A percentile compares a stretch with the other conserved stretches of the same genome.
phyloP scores from a whole-genome alignment of 768 basidiomycete species.

The Pseudohyphozyma bogoriensis region DNA sequence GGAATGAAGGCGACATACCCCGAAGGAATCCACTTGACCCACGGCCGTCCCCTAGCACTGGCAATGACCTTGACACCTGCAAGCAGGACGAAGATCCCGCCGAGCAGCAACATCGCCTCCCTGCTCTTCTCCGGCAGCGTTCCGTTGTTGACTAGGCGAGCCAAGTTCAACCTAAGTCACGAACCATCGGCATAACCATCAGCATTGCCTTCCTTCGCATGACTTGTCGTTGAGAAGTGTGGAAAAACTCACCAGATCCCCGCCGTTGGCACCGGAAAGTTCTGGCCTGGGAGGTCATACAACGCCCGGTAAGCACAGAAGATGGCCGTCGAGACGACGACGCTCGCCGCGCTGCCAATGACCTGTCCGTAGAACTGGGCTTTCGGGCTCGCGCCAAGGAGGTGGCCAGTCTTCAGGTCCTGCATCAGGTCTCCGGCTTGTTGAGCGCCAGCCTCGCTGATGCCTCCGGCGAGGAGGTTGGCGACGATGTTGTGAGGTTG shows the following conservation, averaged over 20 bases:
- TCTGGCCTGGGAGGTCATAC: constrained; percentile 80
- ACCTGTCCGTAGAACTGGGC: constrained; percentile 78
- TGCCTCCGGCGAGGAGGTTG: constrained; percentile 91
- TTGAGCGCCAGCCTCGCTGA: constrained; percentile 90
- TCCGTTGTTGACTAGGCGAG: constrained; percentile 49
- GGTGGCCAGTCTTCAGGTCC: constrained; percentile 90
- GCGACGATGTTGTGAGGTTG: constrained; percentile 65
- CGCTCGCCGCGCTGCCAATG: constrained; percentile 77
- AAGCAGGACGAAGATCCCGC: constrained; percentile 56
- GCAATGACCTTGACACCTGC: constrained; percentile 56
- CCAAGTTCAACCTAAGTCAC: constrained; percentile 45
- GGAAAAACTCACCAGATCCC: constrained; percentile 61
- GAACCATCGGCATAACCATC: constrained; percentile 49
- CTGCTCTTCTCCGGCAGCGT: constrained; percentile 65
- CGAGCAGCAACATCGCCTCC: constrained; percentile 70
- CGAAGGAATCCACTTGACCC: constrained; percentile 28
- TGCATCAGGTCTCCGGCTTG: constrained; percentile 99
- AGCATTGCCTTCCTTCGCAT: too few species aligned
- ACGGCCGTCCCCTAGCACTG: not conserved
- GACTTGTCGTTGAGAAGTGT: too few species aligned
- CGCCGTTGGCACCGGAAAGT: constrained; percentile 91
- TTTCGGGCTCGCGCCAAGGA: constrained; percentile 80
- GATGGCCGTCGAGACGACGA: constrained; percentile 77
- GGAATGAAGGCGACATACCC: constrained; percentile 52
- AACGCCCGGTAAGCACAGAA: constrained; percentile 77